Percentiles rank a stretch among this genome's conserved stretches.
phyloP scores from a whole-genome alignment of 805 yeast species.

The Ogataea methanolica region DNA sequence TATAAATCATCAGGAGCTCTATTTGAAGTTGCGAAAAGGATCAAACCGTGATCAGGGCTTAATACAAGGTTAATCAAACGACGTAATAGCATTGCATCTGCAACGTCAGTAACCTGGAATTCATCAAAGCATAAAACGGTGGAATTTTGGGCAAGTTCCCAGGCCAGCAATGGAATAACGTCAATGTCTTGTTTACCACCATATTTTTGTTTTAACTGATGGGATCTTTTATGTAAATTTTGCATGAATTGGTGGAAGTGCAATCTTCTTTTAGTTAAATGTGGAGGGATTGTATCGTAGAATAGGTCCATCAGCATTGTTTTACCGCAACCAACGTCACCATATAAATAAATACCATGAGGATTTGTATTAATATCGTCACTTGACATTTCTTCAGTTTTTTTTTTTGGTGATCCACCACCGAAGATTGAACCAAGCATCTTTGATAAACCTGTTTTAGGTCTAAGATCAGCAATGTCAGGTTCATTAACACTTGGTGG shows the following conservation, averaged over 20 bases:
- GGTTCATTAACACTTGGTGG: conserved; percentile 63
- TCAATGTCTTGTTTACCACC: conserved; percentile 67
- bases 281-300: conserved; percentile 74
- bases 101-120: conserved; percentile 97
- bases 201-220: conserved; percentile 61
- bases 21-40: conserved; percentile 89
- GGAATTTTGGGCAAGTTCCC: conserved; percentile 70
- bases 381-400: conserved; percentile 2
- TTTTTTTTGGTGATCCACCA: conserved; percentile 1
- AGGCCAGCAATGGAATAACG: conserved; percentile 78
- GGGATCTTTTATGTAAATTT: conserved; percentile 80
- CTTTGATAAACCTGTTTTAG: conserved; percentile 41
- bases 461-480: conserved; percentile 43
- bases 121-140: conserved; percentile 92
- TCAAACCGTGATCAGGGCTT: conserved; percentile 73
- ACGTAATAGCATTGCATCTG: conserved; percentile 94
- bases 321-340: conserved; percentile 98
- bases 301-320: conserved; percentile 98
- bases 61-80: conserved; percentile 64
- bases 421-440: conserved; percentile 29
- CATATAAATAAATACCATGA: conserved; percentile 85
- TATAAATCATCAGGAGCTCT: conserved; percentile 93
- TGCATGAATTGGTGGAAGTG: conserved; percentile 99
- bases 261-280: conserved; percentile 71
- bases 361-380: conserved; percentile 41